These are phyloP conservation scores for Mucor racemosus DNA, from an alignment of 371 early-diverging fungal species.

Conservation along the genomic window DNA sequence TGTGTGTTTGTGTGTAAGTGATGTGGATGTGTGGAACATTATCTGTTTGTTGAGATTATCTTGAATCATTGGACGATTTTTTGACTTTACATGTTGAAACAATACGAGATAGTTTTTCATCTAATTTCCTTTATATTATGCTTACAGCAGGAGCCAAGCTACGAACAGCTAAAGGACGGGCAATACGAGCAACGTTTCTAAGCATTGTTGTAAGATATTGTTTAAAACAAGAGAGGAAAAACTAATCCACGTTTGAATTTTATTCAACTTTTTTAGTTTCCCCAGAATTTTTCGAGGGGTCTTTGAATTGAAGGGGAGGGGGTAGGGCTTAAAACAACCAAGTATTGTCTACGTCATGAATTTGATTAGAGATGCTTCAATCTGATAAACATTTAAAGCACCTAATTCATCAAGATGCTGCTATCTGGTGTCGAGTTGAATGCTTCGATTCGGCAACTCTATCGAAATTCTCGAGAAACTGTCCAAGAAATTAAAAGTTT, in stretches of 20 bases:
- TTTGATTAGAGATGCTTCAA: background rate
- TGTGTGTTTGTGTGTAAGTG: no score
- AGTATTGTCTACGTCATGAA: conserved; percentile 16
- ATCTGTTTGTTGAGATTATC: no score
- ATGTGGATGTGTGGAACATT: no score
- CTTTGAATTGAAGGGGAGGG: conserved; percentile 16
- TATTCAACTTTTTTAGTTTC: conserved; percentile 21
- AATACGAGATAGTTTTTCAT: background rate
- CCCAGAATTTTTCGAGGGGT: conserved; percentile 31
- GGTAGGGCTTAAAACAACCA: conserved; percentile 1
- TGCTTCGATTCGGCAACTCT: no score
- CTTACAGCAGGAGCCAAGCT: conserved; percentile 57
- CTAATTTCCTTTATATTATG: conserved; percentile 1
- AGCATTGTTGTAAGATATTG: conserved; percentile 41
- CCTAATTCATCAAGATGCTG: no score
- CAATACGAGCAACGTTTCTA: conserved; percentile 60
- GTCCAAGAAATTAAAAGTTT: no score
- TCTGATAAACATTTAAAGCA: background rate
- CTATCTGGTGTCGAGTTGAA: no score
- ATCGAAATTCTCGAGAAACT: no score
- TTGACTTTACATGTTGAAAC: background rate
- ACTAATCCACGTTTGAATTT: conserved; percentile 3
- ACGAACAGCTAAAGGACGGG: conserved; percentile 52
- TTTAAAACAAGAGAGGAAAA: conserved; percentile 11
- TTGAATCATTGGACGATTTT: background rate